Base-by-base conservation (phyloP, 345 rosid species). In the Brassica carinata region DNA sequence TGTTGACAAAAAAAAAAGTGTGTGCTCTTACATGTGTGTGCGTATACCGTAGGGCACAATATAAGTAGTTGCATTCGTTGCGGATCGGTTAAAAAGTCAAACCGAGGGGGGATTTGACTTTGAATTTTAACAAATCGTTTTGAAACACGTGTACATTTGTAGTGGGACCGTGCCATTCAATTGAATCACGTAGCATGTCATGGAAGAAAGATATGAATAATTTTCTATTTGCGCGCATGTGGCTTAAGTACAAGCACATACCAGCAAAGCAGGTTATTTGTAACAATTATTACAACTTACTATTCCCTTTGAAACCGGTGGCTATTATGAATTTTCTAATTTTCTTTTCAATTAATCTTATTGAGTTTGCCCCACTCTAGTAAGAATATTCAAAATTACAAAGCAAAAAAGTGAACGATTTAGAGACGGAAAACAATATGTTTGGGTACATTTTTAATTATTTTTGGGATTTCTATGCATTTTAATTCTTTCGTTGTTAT, bases 111-210 rank as follows among this genome's bases (percentile, higher is more conserved):
- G 26, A 23, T 76, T 81, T 81, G 84, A 81, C 80, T 76, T 76
- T 43, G 5, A 18, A 1, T 1, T 5, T 0, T 1, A 57, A 70
- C 80, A 2, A 76, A 59, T 81, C 1, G 13, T 0, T 4, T 19
- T 59, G 3, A 0, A 34, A 66, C 84, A 72, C 81, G 84, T 81
- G 59, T 72, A n/a, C 5, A 19, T 65, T 5, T 57, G 6, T 29
- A 4, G 75, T 82, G 79, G 81, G 72, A 57, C 80, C 26, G 2
- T 0, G 45, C 53, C 8, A 67, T 82, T 73, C 1, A 67, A 73
- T 77, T 68, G 33, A 68, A 40, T 77, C 82, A 82, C 84, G 84
- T 76, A 81, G 81, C 84, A 71, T 81, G 77, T 10, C 55, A 68
- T 79, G 78, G 48, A 45, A 33, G 43, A 15, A 9, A 8, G 11